Base-by-base conservation (phyloP, 257 asterid genomes). In the Buddleja alternifolia region DNA sequence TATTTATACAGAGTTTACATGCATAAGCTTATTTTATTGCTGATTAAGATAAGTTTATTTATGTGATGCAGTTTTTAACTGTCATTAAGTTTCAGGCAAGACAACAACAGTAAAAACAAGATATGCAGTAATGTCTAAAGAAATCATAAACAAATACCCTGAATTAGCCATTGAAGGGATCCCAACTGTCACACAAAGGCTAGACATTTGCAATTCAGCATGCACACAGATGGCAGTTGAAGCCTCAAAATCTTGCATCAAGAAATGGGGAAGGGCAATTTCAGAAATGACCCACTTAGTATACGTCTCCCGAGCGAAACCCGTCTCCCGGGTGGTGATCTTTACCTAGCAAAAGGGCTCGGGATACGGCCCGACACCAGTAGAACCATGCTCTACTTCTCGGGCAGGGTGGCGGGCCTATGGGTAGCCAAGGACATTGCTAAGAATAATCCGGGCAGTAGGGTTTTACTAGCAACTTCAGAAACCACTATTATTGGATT, bases 371-470 rank as follows among this genome's bases (percentile, higher is more conserved):
- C 93, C 14, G 60, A 81, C 21, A 88, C 95, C 16, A 84, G 78
- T 4, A 70, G 97, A 17, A 86, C 81, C 61, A 89, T 72, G 93
- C 86, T 94, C 77, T 91, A 94, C 78, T 94, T 94, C 51, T 83
- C 96, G 0, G 97, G 99, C 0, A 97, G 97, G 6, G 99, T 91
- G 5, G 99, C 99, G 2, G 99, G 99, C 77, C 90, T 94, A 17
- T 80, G 99, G 0, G 93, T 91, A 1, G 97, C 97, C 3, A 94
- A 94, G 67, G 99, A 93, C 84, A 81, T 94, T 12, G 96, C 96
- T 3, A 96, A 94, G 79, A 94, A 94, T 82, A 94, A 94, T 55
- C 97, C 96, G 1, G 96, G 97, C 0, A 87, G 96, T 36, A 76
- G 99, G 12, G 86, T 94, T 1, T 10, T 94, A 19, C 81, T 94